A percentile compares a stretch with the other conserved stretches of the same genome.
These are phyloP conservation scores for Elongisporangium anandrum DNA, from an alignment of 352 stramenopile species.

Conservation along the genomic window DNA sequence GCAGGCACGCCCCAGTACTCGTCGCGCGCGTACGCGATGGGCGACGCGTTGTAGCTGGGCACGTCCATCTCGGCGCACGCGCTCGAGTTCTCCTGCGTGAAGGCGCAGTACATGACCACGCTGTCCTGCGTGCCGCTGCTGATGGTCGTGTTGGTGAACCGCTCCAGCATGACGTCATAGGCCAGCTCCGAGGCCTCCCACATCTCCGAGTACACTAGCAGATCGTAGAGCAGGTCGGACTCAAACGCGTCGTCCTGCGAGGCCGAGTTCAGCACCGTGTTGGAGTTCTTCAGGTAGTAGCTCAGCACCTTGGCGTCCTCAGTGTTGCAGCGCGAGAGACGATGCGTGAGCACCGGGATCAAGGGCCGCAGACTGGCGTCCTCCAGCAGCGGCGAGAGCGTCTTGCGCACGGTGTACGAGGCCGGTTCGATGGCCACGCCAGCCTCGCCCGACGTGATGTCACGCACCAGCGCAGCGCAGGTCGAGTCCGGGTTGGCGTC, in stretches of 20 bases:
- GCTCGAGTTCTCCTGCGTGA: slow-evolving; percentile 34
- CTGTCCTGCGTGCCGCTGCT: slow-evolving; percentile 13
- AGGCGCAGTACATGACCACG: slow-evolving; percentile 44
- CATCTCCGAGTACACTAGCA: slow-evolving; percentile 50
- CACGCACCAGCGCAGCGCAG: slow-evolving; percentile 14
- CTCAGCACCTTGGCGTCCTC: slow-evolving; percentile 20
- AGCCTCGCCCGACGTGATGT: not conserved
- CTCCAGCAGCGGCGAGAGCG: slow-evolving; percentile 22
- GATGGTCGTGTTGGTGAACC: slow-evolving; percentile 20
- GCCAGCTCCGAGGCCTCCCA: slow-evolving; percentile 31
- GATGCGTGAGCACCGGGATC: slow-evolving; percentile 33
- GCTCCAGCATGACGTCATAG: slow-evolving; percentile 7
- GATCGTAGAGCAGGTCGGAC: slow-evolving; percentile 35
- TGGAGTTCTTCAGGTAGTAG: slow-evolving; percentile 14
- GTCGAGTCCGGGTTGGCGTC: slow-evolving; percentile 19
- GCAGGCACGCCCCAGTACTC: slow-evolving; percentile 45
- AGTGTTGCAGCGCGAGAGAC: slow-evolving; percentile 23
- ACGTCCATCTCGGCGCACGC: slow-evolving; percentile 17
- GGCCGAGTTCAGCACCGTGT: not conserved
- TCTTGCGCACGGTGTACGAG: slow-evolving; percentile 17
- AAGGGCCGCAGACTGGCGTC: slow-evolving; percentile 11
- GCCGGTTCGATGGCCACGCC: slow-evolving; percentile 4
- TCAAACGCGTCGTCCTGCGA: slow-evolving; percentile 18
- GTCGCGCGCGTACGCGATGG: slow-evolving; percentile 36
- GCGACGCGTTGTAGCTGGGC: slow-evolving; percentile 6